Evolutionary conservation across 805 yeast species (phyloP).

Genomic region (Cyberlindnera subsufficiens): DNA sequence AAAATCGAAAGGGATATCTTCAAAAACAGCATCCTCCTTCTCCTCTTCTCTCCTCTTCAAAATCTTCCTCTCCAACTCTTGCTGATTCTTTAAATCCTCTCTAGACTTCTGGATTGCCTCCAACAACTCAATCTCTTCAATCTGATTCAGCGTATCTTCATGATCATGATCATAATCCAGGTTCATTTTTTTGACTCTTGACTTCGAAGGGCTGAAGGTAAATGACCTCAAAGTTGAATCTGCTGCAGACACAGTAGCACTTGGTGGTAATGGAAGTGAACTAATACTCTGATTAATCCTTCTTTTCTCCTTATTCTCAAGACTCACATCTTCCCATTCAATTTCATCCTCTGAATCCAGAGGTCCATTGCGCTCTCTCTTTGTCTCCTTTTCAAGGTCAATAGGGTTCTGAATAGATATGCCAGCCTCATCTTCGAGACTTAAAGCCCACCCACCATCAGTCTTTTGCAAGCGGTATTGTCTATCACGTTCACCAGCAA

Average conservation of each 20-base stretch:
- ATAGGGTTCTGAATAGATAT: conserved; percentile 40
- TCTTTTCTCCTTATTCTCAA: conserved; percentile 22
- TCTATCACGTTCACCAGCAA: conserved; percentile 78
- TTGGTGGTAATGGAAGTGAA: conserved; percentile 32
- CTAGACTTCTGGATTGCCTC: conserved; percentile 42
- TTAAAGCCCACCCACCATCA: conserved; percentile 79
- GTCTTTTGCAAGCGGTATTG: conserved; percentile 71
- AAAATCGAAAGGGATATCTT: conserved; percentile 22
- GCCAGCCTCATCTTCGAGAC: conserved; percentile 42
- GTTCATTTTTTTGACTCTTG: conserved; percentile 7
- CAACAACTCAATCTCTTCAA: conserved; percentile 29
- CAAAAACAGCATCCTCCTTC: conserved; percentile 20
- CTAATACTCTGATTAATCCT: conserved; percentile 36
- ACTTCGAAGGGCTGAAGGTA: conserved; percentile 19
- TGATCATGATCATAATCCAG: conserved; percentile 16
- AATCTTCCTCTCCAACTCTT: conserved; percentile 24
- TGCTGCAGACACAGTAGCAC: conserved; percentile 9
- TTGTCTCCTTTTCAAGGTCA: conserved; percentile 29
- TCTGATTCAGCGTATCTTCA: conserved; percentile 19
- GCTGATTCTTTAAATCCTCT: conserved; percentile 39
- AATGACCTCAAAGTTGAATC: conserved; percentile 15
- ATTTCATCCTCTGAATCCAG: conserved; percentile 24
- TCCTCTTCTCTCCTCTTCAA: conserved; percentile 2
- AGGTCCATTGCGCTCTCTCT: conserved; percentile 7
- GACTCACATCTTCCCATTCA: conserved; percentile 70